These are phyloP conservation scores for Retiboletus flavoniger DNA, from an alignment of 1,284 basidiomycete species.

Conservation along the genomic window DNA sequence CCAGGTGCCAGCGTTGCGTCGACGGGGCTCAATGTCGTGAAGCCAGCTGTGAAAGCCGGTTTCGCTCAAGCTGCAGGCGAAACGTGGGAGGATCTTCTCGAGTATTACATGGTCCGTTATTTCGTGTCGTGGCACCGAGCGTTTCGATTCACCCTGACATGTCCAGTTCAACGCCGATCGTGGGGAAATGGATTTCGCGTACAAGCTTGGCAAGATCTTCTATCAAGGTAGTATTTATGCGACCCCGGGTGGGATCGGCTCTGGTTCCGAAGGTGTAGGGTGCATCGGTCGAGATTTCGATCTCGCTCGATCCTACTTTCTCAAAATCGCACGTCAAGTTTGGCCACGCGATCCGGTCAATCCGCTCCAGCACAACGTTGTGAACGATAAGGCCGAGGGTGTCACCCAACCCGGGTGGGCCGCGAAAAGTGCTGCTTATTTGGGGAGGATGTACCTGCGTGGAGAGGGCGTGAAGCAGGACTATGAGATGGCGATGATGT, in stretches of 20 bases:
- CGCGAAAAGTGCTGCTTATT: constrained; percentile 76
- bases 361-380: constrained; percentile 43
- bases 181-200: constrained; percentile 82
- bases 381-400: constrained; percentile 49
- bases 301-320: constrained; percentile 79
- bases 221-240: constrained; percentile 89
- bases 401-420: constrained; percentile 64
- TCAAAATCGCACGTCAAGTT: constrained; percentile 72
- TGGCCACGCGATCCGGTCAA: constrained; percentile 78
- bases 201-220: constrained; percentile 87
- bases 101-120: constrained; percentile 77
- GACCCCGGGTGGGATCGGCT: constrained; percentile 68
- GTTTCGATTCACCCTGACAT: constrained; percentile 5
- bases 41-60: constrained; percentile 82
- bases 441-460: constrained; percentile 92
- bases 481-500: constrained; percentile 78
- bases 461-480: constrained; percentile 91
- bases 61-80: constrained; percentile 81
- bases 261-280: constrained; percentile 86
- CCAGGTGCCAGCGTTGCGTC: constrained; percentile 90
- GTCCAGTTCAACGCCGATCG: constrained; percentile 87
- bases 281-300: constrained; percentile 73
- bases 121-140: neutral
- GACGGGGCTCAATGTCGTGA: constrained; percentile 69
- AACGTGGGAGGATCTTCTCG: constrained; percentile 89